phyloP scores from a whole-genome alignment of 805 yeast species.

The Saccharomycopsis oosterbeekiorum region DNA sequence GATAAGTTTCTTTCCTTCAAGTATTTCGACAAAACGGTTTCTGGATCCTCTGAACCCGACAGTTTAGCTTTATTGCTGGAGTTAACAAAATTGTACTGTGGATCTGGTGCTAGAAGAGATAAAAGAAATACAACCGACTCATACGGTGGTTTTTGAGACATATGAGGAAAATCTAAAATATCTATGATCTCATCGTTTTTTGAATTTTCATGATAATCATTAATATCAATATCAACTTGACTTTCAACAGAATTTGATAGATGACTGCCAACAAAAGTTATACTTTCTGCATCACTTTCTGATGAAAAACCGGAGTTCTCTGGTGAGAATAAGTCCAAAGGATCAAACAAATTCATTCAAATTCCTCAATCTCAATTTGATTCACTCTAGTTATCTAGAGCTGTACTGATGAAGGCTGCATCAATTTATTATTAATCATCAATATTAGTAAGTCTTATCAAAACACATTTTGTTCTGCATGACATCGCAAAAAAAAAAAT shows the following conservation, averaged over 20 bases:
- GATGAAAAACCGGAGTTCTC: neutral
- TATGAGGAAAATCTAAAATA: constrained; percentile 48
- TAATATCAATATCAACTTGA: neutral
- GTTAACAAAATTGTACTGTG: constrained; percentile 39
- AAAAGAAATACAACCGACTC: constrained; percentile 36
- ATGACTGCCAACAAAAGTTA: constrained; percentile 2
- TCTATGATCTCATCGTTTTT: constrained; percentile 30
- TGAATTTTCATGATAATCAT: neutral
- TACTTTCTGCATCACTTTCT: constrained; percentile 11
- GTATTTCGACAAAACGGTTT: constrained; percentile 24
- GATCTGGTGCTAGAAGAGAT: constrained; percentile 38
- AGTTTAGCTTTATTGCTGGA: neutral
- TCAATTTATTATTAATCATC: neutral
- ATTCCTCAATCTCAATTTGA: neutral
- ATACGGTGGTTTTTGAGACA: constrained; percentile 38
- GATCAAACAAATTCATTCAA: constrained; percentile 1
- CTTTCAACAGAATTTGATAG: neutral
- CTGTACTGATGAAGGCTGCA: neutral
- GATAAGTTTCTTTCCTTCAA: constrained; percentile 26
- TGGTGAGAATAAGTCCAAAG: constrained; percentile 2
- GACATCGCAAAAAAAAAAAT: neutral
- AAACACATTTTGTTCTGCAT: neutral
- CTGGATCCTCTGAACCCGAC: constrained; percentile 3
- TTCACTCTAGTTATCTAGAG: neutral
- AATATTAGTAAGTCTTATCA: too few species aligned